Base-by-base conservation (phyloP, 495 filamentous ascomycete genomes). In the Parathielavia appendiculata region DNA sequence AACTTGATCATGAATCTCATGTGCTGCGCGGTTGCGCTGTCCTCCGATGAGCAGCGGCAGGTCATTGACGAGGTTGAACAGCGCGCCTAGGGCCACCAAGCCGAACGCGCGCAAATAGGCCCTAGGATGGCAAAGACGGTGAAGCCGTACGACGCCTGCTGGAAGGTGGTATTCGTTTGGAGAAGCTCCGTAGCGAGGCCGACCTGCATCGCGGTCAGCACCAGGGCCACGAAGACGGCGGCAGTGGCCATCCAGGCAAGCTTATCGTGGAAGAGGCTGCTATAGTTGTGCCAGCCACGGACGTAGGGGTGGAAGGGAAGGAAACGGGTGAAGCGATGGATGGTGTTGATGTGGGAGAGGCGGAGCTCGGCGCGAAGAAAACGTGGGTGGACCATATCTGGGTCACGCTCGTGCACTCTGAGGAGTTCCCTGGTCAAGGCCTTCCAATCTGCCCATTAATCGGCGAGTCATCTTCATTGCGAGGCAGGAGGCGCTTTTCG, bases 401-500 rank as follows among this genome's bases (percentile, higher is more conserved):
- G 35, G 35, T 40, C 19, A 22, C 30, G n/a, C 32, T 55, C 30
- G 34, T 55, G 34, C 17, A 17, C 19, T 19, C 34, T 0, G 36
- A 63, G 51, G 38, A 58, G 50, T 38, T 63, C 60, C 20, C 60
- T 34, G 26, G 39, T 56, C 1, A 63, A 16, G 0, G 16, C 32
- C 50, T 55, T 58, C 51, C 55, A 63, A 5, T 11, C 1, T 12
- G 51, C 17, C 60, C 60, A 63, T 5, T 23, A 26, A 56, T 45
- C 14, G 43, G 36, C 39, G 13, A 1, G 44, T 53, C 59, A 32
- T 57, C 22, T 11, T 17, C 32, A 20, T 12, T 54, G 17, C 56
- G 50, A 34, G 75, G 76, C 1, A 77, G 36, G 0, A 79, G 55
- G 17, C 63, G 57, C 26, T 63, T 54, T 13, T 66, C 60, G 22